Evolutionary conservation across 2,329 filamentous ascomycete species (phyloP).

Genomic region (Pseudogymnoascus sp.): DNA sequence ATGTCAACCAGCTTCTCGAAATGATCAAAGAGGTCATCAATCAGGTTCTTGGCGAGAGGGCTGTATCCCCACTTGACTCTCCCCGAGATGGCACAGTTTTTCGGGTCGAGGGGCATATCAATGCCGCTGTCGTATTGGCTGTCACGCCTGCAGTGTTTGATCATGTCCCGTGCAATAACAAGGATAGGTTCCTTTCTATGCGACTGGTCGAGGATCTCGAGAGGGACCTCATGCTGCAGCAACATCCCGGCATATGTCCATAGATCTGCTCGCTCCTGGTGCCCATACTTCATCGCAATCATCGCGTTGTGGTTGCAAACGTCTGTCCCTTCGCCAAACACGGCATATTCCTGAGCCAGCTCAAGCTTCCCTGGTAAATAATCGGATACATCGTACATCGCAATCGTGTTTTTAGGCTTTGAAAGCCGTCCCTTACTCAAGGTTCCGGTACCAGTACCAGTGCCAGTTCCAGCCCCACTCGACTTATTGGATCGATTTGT

Average conservation of each 20-base stretch:
- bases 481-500: slow-evolving; percentile 27
- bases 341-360: slow-evolving; percentile 70
- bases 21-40: slow-evolving; percentile 53
- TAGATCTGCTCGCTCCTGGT: slow-evolving; percentile 64
- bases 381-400: slow-evolving; percentile 60
- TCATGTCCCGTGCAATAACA: slow-evolving; percentile 57
- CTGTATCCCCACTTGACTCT: slow-evolving; percentile 61
- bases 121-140: slow-evolving; percentile 40
- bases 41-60: slow-evolving; percentile 53
- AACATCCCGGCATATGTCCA: slow-evolving; percentile 78
- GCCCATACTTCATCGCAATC: slow-evolving; percentile 64
- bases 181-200: slow-evolving; percentile 46
- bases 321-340: slow-evolving; percentile 73
- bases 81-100: slow-evolving; percentile 37
- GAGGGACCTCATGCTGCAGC: slow-evolving; percentile 65
- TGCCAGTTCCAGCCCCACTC: slow-evolving; percentile 42
- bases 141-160: slow-evolving; percentile 32
- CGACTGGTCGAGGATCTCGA: slow-evolving; percentile 52
- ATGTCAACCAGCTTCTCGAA: slow-evolving; percentile 55
- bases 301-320: slow-evolving; percentile 78
- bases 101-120: slow-evolving; percentile 36
- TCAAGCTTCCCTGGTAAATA: slow-evolving; percentile 70
- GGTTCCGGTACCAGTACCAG: slow-evolving; percentile 37
- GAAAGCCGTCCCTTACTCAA: slow-evolving; percentile 20
- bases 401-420: slow-evolving; percentile 59